Evolutionary conservation across 176 grass and related monocot species (phyloP).

Genomic region (Oryza meyeriana): DNA sequence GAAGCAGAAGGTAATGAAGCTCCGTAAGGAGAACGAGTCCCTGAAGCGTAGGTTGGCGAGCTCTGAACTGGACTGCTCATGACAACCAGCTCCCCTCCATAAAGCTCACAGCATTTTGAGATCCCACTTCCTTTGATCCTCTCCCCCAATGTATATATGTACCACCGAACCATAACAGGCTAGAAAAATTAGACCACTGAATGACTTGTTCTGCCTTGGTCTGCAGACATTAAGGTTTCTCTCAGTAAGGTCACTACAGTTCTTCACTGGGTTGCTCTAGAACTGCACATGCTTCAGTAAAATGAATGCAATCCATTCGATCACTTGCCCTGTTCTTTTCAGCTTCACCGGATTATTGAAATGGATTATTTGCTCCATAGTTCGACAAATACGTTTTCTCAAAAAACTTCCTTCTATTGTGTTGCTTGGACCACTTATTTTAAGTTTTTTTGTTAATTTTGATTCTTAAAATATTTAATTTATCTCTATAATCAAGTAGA

Average conservation of each 20-base stretch:
- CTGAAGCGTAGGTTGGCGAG: slow-evolving; percentile 64
- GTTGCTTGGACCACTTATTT: too few relatives aligned
- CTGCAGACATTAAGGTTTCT: too few relatives aligned
- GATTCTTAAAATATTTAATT: too few relatives aligned
- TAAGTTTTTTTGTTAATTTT: too few relatives aligned
- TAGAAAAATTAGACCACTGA: not conserved
- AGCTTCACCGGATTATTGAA: too few relatives aligned
- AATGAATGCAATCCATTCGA: not conserved
- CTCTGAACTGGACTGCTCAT: slow-evolving; percentile 43
- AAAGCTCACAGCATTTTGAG: too few relatives aligned
- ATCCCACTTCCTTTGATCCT: not conserved
- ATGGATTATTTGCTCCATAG: too few relatives aligned
- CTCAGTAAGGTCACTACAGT: too few relatives aligned
- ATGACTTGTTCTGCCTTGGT: not conserved
- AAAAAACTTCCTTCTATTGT: too few relatives aligned
- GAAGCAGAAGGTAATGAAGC: slow-evolving; percentile 95
- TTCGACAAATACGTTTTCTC: too few relatives aligned
- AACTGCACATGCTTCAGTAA: not conserved
- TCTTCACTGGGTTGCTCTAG: not conserved
- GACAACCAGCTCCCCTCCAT: not conserved
- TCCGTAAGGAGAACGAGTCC: slow-evolving; percentile 85
- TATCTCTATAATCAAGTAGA: too few relatives aligned
- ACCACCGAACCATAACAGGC: not conserved
- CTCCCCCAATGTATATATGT: not conserved
- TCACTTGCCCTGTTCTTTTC: too few relatives aligned